Conservation (phyloP, 768 basidiomycete species). For the Dentipellis fragilis region DNA sequence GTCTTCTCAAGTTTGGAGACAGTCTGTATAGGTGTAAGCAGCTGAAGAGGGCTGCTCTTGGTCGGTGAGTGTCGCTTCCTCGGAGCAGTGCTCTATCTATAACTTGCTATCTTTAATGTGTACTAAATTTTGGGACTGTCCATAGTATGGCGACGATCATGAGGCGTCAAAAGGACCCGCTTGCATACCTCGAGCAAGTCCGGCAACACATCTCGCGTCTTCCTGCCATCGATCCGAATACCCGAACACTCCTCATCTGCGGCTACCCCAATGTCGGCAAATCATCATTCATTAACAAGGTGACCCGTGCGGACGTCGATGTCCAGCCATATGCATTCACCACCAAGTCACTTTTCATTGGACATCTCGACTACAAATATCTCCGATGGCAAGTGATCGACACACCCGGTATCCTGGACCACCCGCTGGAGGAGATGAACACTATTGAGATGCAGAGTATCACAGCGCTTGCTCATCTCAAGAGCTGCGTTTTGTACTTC, state of each 20-base stretch:
- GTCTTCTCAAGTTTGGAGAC: slow-evolving; percentile 96
- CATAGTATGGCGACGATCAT: slow-evolving; percentile 95
- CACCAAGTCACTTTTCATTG: slow-evolving; percentile 96
- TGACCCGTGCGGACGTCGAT: slow-evolving; percentile 97
- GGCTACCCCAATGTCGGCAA: slow-evolving; percentile 99
- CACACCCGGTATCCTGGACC: slow-evolving; percentile 96
- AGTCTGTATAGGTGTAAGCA: slow-evolving; percentile 97
- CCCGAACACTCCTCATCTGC: slow-evolving; percentile 93
- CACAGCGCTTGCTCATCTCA: slow-evolving; percentile 93
- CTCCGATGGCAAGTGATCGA: slow-evolving; percentile 99
- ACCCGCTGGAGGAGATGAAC: slow-evolving; percentile 99
- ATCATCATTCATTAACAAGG: slow-evolving; percentile 99
- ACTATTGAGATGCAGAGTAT: slow-evolving; percentile 99
- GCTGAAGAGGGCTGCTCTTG: slow-evolving; percentile 93
- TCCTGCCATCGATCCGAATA: slow-evolving; percentile 96
- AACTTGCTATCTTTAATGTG: neutral
- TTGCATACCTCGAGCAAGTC: slow-evolving; percentile 98
- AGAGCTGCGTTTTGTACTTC: slow-evolving; percentile 91
- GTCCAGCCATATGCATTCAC: slow-evolving; percentile 99
- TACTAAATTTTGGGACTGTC: neutral
- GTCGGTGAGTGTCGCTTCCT: slow-evolving; percentile 58
- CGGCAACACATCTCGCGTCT: slow-evolving; percentile 98
- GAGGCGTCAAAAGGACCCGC: slow-evolving; percentile 95
- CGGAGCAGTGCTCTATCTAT: neutral
- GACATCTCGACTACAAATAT: slow-evolving; percentile 98